Conservation (phyloP, 176 grass and related monocot species). For the Puya raimondii region DNA sequence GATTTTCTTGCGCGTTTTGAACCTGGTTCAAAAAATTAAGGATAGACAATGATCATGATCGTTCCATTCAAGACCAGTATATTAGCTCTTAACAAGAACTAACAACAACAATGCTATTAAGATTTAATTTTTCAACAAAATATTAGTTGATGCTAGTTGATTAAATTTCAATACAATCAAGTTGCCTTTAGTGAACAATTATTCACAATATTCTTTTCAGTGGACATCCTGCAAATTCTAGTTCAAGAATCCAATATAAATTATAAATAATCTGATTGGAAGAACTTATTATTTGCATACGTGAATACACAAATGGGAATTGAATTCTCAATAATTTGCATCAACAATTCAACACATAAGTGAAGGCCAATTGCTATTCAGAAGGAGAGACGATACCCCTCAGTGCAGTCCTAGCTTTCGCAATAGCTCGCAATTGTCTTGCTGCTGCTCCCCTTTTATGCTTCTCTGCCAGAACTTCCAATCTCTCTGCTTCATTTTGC, state of each 20-base stretch:
- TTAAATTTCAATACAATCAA: too few relatives aligned
- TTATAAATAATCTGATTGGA: too few relatives aligned
- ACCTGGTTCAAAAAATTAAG: slow-evolving; percentile 3
- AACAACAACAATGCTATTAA: too few relatives aligned
- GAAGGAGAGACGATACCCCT: slow-evolving; percentile 20
- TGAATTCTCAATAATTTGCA: too few relatives aligned
- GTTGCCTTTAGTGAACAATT: too few relatives aligned
- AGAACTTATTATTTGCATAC: too few relatives aligned
- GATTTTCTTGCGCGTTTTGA: slow-evolving; percentile 21
- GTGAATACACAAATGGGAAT: too few relatives aligned
- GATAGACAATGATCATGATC: neutral
- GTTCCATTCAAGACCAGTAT: neutral
- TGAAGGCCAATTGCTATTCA: neutral
- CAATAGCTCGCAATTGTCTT: slow-evolving; percentile 35
- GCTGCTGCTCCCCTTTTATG: slow-evolving; percentile 57
- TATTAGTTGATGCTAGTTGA: slow-evolving; percentile 6
- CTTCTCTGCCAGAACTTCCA: slow-evolving; percentile 48
- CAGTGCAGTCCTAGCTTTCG: slow-evolving; percentile 24
- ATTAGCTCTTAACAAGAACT: too few relatives aligned
- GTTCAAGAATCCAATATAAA: too few relatives aligned
- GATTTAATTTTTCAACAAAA: too few relatives aligned
- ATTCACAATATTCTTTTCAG: neutral
- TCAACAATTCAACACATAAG: neutral
- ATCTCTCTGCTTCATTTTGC: slow-evolving; percentile 51
- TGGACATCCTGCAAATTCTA: too few relatives aligned